phyloP scores from a whole-genome alignment of 2,329 filamentous ascomycete species.

The Chrysoporthe puriensis region DNA sequence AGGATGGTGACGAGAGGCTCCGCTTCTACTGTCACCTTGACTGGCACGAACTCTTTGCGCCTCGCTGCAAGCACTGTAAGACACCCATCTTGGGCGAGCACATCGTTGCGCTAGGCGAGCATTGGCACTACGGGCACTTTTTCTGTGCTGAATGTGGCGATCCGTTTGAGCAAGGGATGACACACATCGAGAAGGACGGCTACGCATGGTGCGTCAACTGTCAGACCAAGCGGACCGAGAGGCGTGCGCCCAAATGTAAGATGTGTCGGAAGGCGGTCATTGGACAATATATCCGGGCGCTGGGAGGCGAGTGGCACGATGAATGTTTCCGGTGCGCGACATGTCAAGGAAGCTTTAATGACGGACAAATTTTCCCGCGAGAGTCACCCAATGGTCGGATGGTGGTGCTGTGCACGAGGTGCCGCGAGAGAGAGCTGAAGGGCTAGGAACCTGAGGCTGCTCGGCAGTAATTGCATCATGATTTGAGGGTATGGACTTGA shows the following conservation, averaged over 20 bases:
- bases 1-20: conserved; percentile 73
- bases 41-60: conserved; percentile 93
- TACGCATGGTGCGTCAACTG: conserved; percentile 96
- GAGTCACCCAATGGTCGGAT: conserved; percentile 51
- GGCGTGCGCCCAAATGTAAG: conserved; percentile 84
- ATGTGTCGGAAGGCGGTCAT: conserved; percentile 84
- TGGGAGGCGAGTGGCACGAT: conserved; percentile 93
- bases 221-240: conserved; percentile 88
- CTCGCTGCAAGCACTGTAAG: conserved; percentile 92
- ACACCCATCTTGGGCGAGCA: conserved; percentile 97
- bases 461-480: conserved; percentile 3
- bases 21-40: conserved; percentile 98
- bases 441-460: conserved; percentile 30
- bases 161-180: conserved; percentile 76
- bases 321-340: conserved; percentile 82
- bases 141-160: conserved; percentile 99
- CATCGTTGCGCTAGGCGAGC: conserved; percentile 87
- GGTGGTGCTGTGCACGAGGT: conserved; percentile 63
- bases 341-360: conserved; percentile 63
- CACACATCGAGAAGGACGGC: conserved; percentile 89
- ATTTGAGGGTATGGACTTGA: background rate
- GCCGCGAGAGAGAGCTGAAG: conserved; percentile 65
- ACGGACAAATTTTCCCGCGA: conserved; percentile 68
- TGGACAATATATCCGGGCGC: conserved; percentile 85
- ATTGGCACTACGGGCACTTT: conserved; percentile 97